phyloP scores from a whole-genome alignment of 768 basidiomycete genomes.

The Kockovaella imperatae region DNA sequence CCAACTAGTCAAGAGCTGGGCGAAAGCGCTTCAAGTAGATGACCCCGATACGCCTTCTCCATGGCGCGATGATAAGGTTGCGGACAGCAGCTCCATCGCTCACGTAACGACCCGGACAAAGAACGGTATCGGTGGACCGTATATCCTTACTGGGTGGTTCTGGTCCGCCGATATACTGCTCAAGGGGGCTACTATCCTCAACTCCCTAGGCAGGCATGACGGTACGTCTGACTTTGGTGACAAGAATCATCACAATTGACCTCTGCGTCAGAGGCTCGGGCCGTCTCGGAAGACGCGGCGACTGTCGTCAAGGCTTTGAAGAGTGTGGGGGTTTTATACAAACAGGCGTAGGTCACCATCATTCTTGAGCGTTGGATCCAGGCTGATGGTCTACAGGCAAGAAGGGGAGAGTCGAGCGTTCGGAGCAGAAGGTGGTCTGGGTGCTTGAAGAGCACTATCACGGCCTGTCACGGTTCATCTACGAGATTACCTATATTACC shows the following conservation, averaged over 20 bases:
- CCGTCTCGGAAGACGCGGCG: conserved; percentile 3
- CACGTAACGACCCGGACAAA: not conserved
- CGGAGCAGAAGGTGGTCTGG: no score
- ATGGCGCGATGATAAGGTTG: not conserved
- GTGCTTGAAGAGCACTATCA: no score
- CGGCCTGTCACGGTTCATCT: no score
- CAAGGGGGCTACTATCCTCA: conserved; percentile 5
- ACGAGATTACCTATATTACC: no score
- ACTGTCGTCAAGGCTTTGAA: conserved; percentile 1
- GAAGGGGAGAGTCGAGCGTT: no score
- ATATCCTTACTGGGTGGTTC: conserved; percentile 10
- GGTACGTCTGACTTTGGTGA: conserved; percentile 3
- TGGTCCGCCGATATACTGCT: conserved; percentile 12
- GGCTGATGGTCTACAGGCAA: no score
- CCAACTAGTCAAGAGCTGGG: conserved; percentile 9
- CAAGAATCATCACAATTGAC: not conserved
- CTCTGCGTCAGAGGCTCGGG: not conserved
- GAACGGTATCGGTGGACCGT: conserved; percentile 16
- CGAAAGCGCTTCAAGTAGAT: not conserved
- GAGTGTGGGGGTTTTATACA: conserved; percentile 1
- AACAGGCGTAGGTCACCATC: not conserved
- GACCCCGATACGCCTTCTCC: not conserved
- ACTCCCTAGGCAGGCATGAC: conserved; percentile 3
- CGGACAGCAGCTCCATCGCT: not conserved
- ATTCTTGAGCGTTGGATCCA: not conserved